Evolutionary conservation across 2,329 filamentous ascomycete genomes (phyloP).

Genomic region (Spiromastix sp.): DNA sequence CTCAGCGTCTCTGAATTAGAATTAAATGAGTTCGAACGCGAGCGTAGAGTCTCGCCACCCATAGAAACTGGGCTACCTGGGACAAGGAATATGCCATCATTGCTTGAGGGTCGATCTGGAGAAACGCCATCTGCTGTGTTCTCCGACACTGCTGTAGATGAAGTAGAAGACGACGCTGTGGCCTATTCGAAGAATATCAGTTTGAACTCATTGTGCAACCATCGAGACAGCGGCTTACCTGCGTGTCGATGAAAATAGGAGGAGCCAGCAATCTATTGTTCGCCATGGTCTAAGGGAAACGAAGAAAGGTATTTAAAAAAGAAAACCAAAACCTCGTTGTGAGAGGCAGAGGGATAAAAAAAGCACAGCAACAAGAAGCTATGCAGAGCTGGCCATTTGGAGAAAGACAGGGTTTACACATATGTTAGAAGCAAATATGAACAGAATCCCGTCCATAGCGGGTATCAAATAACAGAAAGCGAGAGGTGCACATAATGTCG

Average conservation of each 20-base stretch:
- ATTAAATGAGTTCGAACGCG: constrained; percentile 31
- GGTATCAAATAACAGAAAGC: no score
- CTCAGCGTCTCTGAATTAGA: constrained; percentile 25
- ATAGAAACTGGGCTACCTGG: constrained; percentile 14
- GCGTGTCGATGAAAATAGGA: constrained; percentile 11
- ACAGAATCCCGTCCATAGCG: no score
- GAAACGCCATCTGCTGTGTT: constrained; percentile 5
- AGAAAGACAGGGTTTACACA: no score
- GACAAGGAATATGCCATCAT: constrained; percentile 11
- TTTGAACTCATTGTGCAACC: no score
- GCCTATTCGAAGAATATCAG: no score
- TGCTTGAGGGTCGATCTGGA: constrained; percentile 8
- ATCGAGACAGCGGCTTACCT: constrained; percentile 7
- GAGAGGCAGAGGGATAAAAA: no score
- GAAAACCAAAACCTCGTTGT: no score
- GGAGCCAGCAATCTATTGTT: constrained; percentile 12
- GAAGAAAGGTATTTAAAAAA: no score
- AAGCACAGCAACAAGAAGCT: no score
- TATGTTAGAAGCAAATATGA: no score
- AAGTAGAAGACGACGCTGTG: constrained; percentile 6
- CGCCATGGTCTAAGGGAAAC: constrained; percentile 8
- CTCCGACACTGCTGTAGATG: constrained; percentile 5
- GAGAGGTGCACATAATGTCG: no score
- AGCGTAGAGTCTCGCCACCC: constrained; percentile 35
- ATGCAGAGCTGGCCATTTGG: no score